Evolutionary conservation across 495 filamentous ascomycete species (phyloP).

Genomic region (Zalerion maritima): DNA sequence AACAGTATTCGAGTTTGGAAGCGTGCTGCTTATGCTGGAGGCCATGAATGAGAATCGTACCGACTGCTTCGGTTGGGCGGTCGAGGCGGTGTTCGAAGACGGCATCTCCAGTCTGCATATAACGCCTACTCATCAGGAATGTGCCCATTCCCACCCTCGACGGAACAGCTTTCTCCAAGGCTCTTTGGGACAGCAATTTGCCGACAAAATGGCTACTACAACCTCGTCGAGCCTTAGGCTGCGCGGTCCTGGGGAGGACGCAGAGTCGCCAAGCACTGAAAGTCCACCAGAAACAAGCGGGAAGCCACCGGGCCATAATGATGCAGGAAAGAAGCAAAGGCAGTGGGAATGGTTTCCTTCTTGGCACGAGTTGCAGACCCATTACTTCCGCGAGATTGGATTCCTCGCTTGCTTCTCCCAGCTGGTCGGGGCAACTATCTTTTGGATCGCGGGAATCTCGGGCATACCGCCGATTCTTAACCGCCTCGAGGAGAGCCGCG

Average conservation of each 20-base stretch:
- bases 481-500: conserved; percentile 14
- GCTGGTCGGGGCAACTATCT: conserved; percentile 48
- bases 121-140: conserved; percentile 18
- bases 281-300: too few relatives aligned
- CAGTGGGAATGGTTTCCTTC: conserved; percentile 50
- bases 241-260: neutral
- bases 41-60: conserved; percentile 51
- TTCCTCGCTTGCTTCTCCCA: conserved; percentile 51
- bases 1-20: conserved; percentile 53
- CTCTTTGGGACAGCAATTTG: too few relatives aligned
- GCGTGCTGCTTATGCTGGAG: conserved; percentile 50
- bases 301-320: too few relatives aligned
- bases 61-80: conserved; percentile 60
- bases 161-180: conserved; percentile 6
- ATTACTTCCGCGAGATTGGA: conserved; percentile 54
- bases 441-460: conserved; percentile 55
- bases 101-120: conserved; percentile 14
- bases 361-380: conserved; percentile 36
- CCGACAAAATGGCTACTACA: too few relatives aligned
- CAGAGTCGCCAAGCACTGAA: neutral
- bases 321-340: too few relatives aligned
- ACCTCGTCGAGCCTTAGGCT: conserved; percentile 1
- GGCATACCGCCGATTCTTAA: conserved; percentile 43
- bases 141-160: conserved; percentile 40
- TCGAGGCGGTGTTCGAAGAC: conserved; percentile 33